phyloP scores from a whole-genome alignment of 495 filamentous ascomycete species.

The Apodospora peruviana region DNA sequence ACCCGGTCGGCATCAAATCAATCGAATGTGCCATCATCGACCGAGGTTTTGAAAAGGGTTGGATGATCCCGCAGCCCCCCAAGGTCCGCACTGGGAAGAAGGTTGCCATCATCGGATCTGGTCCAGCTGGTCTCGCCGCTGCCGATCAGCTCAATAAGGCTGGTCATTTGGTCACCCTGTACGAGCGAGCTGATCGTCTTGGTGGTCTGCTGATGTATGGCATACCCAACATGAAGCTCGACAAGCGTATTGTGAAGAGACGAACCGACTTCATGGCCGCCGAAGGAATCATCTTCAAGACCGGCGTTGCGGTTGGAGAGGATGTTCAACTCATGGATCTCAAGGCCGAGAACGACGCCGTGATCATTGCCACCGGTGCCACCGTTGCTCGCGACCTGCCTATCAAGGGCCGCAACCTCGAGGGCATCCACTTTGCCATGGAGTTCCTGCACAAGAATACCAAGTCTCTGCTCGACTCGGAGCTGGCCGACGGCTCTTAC shows the following conservation, averaged over 20 bases:
- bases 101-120: conserved; percentile 89
- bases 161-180: conserved; percentile 87
- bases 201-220: conserved; percentile 98
- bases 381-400: conserved; percentile 96
- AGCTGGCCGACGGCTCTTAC: conserved; percentile 78
- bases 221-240: conserved; percentile 99
- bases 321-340: conserved; percentile 73
- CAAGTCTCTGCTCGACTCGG: conserved; percentile 94
- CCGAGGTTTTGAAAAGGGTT: conserved; percentile 97
- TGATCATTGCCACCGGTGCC: conserved; percentile 93
- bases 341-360: conserved; percentile 72
- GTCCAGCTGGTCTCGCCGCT: conserved; percentile 83
- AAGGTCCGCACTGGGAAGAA: conserved; percentile 82
- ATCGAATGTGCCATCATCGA: conserved; percentile 99
- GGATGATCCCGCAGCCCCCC: conserved; percentile 89
- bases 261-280: conserved; percentile 93
- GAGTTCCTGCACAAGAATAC: conserved; percentile 98
- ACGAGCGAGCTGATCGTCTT: conserved; percentile 89
- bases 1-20: conserved; percentile 97
- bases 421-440: conserved; percentile 98
- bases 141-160: conserved; percentile 96
- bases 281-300: conserved; percentile 82
- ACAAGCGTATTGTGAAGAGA: conserved; percentile 96
- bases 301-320: conserved; percentile 71
- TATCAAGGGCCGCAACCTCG: conserved; percentile 82